Conservation (phyloP, 495 filamentous ascomycete genomes). For the Lepraria neglecta region DNA sequence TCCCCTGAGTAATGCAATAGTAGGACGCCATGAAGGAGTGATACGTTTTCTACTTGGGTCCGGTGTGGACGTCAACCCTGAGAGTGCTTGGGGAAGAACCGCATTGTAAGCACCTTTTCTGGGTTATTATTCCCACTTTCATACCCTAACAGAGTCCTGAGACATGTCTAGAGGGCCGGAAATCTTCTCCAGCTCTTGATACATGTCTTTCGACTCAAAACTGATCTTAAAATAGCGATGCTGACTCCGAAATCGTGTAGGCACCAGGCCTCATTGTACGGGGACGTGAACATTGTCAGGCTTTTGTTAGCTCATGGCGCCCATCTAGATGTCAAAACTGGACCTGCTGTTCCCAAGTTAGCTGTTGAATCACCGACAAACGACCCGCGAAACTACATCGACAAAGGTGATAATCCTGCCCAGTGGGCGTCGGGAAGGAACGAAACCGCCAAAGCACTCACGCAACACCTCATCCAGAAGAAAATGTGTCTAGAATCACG, state of each 20-base stretch:
- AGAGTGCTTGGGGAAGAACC: neutral
- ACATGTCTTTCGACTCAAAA: too few relatives aligned
- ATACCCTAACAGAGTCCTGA: too few relatives aligned
- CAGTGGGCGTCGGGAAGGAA: neutral
- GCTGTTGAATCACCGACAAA: neutral
- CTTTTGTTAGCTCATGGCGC: neutral
- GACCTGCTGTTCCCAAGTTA: neutral
- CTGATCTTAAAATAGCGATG: too few relatives aligned
- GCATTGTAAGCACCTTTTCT: neutral
- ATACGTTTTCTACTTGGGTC: neutral
- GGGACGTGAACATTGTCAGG: neutral
- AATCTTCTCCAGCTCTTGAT: too few relatives aligned
- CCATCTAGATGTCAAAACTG: constrained; percentile 1
- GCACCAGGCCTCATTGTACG: neutral
- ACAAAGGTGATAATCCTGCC: neutral
- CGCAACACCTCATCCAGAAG: neutral
- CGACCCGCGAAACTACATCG: neutral
- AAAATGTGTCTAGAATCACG: constrained; percentile 4
- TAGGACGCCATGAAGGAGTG: neutral
- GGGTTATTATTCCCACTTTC: too few relatives aligned
- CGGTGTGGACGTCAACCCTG: neutral
- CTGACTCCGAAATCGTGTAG: too few relatives aligned
- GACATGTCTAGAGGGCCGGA: too few relatives aligned
- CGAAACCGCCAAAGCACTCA: neutral
- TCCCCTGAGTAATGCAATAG: neutral